Percentiles rank a stretch among this genome's conserved stretches.
phyloP scores from a whole-genome alignment of 73 alveolate species.

The Stentor roeselii region DNA sequence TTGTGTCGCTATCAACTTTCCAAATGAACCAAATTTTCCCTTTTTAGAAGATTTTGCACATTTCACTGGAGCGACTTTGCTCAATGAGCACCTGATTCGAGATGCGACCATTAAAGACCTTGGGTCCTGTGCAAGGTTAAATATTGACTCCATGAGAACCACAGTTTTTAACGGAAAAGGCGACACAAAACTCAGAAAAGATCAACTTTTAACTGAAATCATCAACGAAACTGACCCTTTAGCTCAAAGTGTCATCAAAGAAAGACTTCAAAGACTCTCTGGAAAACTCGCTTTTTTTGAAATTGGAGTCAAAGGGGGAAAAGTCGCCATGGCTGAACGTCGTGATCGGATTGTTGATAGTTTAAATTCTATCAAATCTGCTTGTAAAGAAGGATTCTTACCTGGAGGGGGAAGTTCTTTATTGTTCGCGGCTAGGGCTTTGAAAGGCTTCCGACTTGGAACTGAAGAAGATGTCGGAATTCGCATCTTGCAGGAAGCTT shows the following conservation, averaged over 20 bases:
- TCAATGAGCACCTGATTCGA: neutral
- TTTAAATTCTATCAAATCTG: constrained; percentile 78
- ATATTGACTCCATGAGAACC: neutral
- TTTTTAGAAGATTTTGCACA: constrained; percentile 21
- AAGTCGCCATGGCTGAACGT: constrained; percentile 67
- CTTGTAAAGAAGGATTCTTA: constrained; percentile 67
- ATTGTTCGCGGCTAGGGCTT: constrained; percentile 60
- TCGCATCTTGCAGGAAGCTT: constrained; percentile 19
- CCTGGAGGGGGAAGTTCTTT: constrained; percentile 91
- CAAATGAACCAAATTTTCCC: neutral
- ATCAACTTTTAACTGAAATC: constrained; percentile 28
- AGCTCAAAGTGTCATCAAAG: constrained; percentile 45
- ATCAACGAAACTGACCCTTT: constrained; percentile 45
- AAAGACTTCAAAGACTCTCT: constrained; percentile 68
- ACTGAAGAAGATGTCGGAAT: constrained; percentile 14
- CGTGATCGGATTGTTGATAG: constrained; percentile 86
- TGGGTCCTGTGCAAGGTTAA: neutral
- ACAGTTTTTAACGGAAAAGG: constrained; percentile 35
- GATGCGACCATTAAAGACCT: neutral
- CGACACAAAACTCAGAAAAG: constrained; percentile 51
- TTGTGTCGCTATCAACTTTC: constrained; percentile 22
- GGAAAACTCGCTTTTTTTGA: constrained; percentile 66
- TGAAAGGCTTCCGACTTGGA: neutral
- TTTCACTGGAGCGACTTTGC: neutral
- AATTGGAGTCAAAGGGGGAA: constrained; percentile 75